Evolutionary conservation across 2,329 filamentous ascomycete species (phyloP), one percentile per base, ranked within the genome.

Genomic region (Coniella vitis): DNA sequence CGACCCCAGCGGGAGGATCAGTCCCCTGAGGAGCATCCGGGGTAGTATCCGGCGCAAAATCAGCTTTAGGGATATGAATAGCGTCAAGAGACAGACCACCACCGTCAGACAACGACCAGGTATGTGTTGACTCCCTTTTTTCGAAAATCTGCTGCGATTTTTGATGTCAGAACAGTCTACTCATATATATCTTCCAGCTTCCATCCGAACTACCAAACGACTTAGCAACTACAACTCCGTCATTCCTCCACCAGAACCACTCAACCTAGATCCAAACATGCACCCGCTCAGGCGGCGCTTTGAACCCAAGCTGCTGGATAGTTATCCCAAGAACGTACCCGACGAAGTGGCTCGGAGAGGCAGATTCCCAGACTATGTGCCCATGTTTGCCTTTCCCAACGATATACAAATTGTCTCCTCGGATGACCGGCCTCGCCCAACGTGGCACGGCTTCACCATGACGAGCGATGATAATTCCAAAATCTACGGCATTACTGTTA

Each of bases 391-490:
- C 47, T 98, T 97, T 60, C 93, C 93, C 39, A 96, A 97, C 66
- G 93, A 98, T 65, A 93, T 98, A 58, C 90, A 90, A 55, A 93
- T 98, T 45, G 88, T 97, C 9, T 96, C 93, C 1, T 90, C 90
- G 1, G 93, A 98, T 61, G 89, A 95, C 63, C 79, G 90, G 54
- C 93, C 93, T 1, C 79, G 90, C 54, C 91, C 93, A n/a, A 96
- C 90, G 20, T 98, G 93, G 93, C 93, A 98, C 68, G 93, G 93
- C 42, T 98, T 98, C 63, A 90, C 89, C 54, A 97, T 98, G 93
- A 98, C 93, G 2, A 86, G 86, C 19, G 87, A 87, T 48, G 90
- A 97, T 63, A 91, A 89, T 59, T 86, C 88, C 48, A 95, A 93
- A 64, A 75, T 97, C 17, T 91, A 97, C 62, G 91, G 90, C 31